Conservation (phyloP, 352 stramenopile species). For the Aphanomyces cochlioides region DNA sequence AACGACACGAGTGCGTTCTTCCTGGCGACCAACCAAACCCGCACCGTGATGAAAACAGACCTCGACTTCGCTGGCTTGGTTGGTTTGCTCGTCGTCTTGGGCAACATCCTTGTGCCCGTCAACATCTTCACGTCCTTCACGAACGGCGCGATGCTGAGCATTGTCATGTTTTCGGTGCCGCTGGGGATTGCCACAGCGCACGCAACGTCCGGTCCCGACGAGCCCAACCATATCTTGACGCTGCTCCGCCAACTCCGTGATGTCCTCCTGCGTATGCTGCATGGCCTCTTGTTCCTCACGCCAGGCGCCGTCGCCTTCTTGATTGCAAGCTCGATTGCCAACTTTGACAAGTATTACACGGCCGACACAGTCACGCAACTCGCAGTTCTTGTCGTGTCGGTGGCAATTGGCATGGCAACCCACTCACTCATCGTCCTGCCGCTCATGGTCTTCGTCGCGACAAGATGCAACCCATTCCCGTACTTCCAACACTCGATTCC, state of each 20-base stretch:
- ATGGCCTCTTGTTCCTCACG: slow-evolving; percentile 43
- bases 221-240: slow-evolving; percentile 24
- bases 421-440: slow-evolving; percentile 47
- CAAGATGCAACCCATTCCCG: slow-evolving; percentile 56
- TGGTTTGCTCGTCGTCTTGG: slow-evolving; percentile 39
- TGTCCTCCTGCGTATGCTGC: slow-evolving; percentile 42
- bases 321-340: background rate
- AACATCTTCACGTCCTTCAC: slow-evolving; percentile 60
- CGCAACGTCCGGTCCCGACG: background rate
- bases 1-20: background rate
- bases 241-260: slow-evolving; percentile 39
- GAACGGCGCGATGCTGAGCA: slow-evolving; percentile 46
- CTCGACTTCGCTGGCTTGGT: background rate
- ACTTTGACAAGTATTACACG: background rate
- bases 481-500: slow-evolving; percentile 65
- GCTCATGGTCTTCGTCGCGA: slow-evolving; percentile 49
- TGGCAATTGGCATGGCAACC: slow-evolving; percentile 6
- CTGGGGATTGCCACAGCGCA: slow-evolving; percentile 37
- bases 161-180: slow-evolving; percentile 69
- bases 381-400: background rate
- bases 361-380: background rate
- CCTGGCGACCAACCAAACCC: background rate
- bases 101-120: slow-evolving; percentile 51
- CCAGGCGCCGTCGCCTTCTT: slow-evolving; percentile 35
- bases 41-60: background rate